Evolutionary conservation across 1,139 yeast species (phyloP), one percentile per base, ranked within the genome.

Genomic region (Geotrichum bryndzae): DNA sequence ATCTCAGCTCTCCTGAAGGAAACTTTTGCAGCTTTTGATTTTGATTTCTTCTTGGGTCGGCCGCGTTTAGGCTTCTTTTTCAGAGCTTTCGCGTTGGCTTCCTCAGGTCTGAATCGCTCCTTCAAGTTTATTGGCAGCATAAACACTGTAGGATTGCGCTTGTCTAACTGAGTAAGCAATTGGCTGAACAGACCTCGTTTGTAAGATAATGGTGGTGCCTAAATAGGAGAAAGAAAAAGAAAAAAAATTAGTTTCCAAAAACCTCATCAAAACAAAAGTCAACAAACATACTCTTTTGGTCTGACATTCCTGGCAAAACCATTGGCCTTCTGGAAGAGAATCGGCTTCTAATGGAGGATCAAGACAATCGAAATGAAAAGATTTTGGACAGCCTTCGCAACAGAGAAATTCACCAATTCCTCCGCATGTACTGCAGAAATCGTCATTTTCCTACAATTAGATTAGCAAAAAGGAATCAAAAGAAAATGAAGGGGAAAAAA

Each of bases 381-480:
- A 89, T 69, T 82, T 82, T 0, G 98, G 97, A 74, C 99, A 94
- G 1, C 89, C 80, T 68, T 94, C 99, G 76, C 99, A 94, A 74
- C 98, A 94, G 33, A 94, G 79, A 67, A 94, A 90, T 51, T 89
- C 81, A 7, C 99, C 99, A 0, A 91, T 79, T 35, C 91, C 90
- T 0, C 95, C 92, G 75, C 99, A 94, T 0, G 95, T 81, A 27
- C 88, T 80, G 70, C 99, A 94, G 72, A 82, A 91, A 73, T 94
- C 99, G 67, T 92, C 96, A 72, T 94, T 94, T 65, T 60, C 64
- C 62, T 60, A 23, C 3, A 23, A 46, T n/a, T 33, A 22, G 18
- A 45, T 55, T 59, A 59, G 58, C n/a, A 22, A 58, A 48, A 54
- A 41, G 23, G 10, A 23, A n/a, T 25, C 22, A n/a, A 41, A 3